phyloP scores from a whole-genome alignment of 2,329 filamentous ascomycete species.

The Botrytis porri region DNA sequence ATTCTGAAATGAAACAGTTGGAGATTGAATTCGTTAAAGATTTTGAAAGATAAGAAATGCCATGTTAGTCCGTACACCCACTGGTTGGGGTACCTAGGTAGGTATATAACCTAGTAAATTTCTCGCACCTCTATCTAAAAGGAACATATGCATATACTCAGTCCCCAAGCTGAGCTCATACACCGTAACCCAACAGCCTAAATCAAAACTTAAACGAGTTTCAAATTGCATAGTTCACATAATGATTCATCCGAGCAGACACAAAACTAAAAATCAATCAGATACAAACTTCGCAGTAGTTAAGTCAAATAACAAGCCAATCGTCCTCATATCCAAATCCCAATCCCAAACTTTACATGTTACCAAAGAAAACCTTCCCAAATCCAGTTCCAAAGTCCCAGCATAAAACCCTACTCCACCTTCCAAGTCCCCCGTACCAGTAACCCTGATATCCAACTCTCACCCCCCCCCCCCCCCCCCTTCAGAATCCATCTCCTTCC shows the following conservation, averaged over 20 bases:
- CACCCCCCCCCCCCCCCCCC: no score
- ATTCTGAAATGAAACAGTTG: no score
- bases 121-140: no score
- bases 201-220: not conserved
- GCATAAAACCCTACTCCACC: not conserved
- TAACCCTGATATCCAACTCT: not conserved
- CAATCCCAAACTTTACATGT: not conserved
- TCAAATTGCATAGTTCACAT: not conserved
- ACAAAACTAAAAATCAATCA: not conserved
- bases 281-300: not conserved
- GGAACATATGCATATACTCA: not conserved
- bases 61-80: no score
- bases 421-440: not conserved
- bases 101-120: no score
- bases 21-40: no score
- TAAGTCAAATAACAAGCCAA: not conserved
- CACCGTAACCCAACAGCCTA: not conserved
- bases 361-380: not conserved
- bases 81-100: no score
- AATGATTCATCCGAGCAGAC: not conserved
- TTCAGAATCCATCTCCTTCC: fast-evolving
- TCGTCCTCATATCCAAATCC: not conserved
- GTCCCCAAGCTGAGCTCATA: not conserved
- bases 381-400: not conserved
- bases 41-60: no score